A percentile compares a stretch with the other conserved stretches of the same genome.
Conservation (phyloP, 108 stramenopile genomes). For the Fragilaria crotonensis region DNA sequence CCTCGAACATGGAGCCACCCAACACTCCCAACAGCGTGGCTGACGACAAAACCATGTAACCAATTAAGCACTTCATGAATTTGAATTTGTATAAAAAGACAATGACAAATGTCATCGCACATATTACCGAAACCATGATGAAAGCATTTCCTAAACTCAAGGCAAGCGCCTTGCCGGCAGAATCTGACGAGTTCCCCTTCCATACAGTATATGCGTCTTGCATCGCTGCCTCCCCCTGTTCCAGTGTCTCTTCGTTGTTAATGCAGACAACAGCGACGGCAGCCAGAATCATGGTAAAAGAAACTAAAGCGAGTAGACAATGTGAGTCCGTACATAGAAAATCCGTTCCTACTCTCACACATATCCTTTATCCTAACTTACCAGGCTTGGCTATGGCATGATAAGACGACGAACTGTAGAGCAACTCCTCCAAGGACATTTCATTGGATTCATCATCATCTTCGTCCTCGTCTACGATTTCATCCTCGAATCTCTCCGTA, state of each 20-base stretch:
- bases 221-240: slow-evolving; percentile 49
- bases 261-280: slow-evolving; percentile 72
- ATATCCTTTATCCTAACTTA: slow-evolving; percentile 11
- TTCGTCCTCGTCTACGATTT: slow-evolving; percentile 16
- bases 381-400: slow-evolving; percentile 78
- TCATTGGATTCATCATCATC: slow-evolving; percentile 16
- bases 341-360: neutral
- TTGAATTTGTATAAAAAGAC: slow-evolving; percentile 85
- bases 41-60: slow-evolving; percentile 87
- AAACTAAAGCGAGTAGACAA: slow-evolving; percentile 23
- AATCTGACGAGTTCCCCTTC: slow-evolving; percentile 35
- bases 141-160: slow-evolving; percentile 88
- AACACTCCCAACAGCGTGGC: slow-evolving; percentile 75
- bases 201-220: slow-evolving; percentile 62
- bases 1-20: slow-evolving; percentile 59
- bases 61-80: slow-evolving; percentile 84
- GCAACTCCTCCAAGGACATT: slow-evolving; percentile 59
- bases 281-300: slow-evolving; percentile 76
- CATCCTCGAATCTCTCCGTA: slow-evolving; percentile 1
- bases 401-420: slow-evolving; percentile 75
- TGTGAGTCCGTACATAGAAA: neutral
- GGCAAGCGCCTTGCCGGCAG: slow-evolving; percentile 45
- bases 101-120: slow-evolving; percentile 87
- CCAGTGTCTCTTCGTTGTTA: slow-evolving; percentile 57
- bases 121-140: slow-evolving; percentile 83